Evolutionary conservation across 129 eudicot genomes (phyloP), one percentile per base, ranked within the genome.

Genomic region (Sambucus nigra): DNA sequence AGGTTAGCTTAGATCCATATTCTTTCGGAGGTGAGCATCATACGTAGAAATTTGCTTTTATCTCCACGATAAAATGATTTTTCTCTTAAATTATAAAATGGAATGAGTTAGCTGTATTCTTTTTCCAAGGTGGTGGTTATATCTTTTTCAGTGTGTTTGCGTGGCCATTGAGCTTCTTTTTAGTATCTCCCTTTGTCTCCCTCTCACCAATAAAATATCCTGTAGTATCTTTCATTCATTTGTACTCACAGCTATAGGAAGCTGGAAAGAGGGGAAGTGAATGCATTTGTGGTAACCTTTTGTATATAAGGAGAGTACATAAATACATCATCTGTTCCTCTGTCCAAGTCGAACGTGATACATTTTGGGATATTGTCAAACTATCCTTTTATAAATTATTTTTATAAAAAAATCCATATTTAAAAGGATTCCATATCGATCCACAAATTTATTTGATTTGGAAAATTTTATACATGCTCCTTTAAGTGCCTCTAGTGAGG

Each of bases 11-110:
- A 6, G 70, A 62, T 61, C 68, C 64, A 60, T 68, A 75, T 86
- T 86, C 81, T 78, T 75, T 86, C 22, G 77, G 81, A 76, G 80
- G 77, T 61, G 48, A 58, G 77, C 73, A 32, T 49, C 10, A 24
- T 64, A 63, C 47, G 32, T 56, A 66, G 65, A 40, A 55, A 45
- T 51, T 57, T 71, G 76, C 61, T 61, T 69, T n/a, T 47, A 64
- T 66, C 77, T 77, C 72, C 68, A 28, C 53, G 60, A 60, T 71
- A 66, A 67, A 76, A 73, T 71, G 50, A 69, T 77, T 70, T 77
- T 35, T 35, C 13, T 35, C 13, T 35, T 3, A 64, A 60, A 66
- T 64, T 48, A 57, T 65, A 64, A 66, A 65, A 69, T 71, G 50
- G 68, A 53, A 59, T 24, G 63, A 42, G 60, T 17, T 74, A 69